A percentile compares a stretch with the other conserved stretches of the same genome.
These are phyloP conservation scores for Dactylonectria estremocensis DNA, from an alignment of 2,329 filamentous ascomycete genomes.

Conservation along the genomic window DNA sequence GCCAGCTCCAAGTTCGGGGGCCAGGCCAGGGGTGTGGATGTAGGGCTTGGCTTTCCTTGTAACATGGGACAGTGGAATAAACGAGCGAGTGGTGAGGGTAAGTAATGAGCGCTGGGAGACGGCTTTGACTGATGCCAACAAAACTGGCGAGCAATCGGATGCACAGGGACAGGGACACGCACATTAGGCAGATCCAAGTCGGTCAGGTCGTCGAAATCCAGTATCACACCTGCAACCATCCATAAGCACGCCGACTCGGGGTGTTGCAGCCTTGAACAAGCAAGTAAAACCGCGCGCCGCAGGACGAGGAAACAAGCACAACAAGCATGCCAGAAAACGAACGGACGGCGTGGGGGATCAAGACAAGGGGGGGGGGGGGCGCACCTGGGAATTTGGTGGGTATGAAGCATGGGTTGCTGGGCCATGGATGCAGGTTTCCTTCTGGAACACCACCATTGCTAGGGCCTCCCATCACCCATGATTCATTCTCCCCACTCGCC, in stretches of 20 bases:
- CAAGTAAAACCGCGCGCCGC: slow-evolving; percentile 3
- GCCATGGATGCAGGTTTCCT: slow-evolving; percentile 31
- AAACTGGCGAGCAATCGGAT: slow-evolving; percentile 14
- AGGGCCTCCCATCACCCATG: slow-evolving; percentile 26
- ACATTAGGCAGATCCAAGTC: slow-evolving; percentile 9
- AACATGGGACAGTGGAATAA: neutral
- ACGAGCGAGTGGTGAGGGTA: slow-evolving; percentile 9
- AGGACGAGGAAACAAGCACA: slow-evolving; percentile 30
- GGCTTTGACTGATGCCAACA: slow-evolving; percentile 13
- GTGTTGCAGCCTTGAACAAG: slow-evolving; percentile 5
- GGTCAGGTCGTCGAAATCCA: slow-evolving; percentile 19
- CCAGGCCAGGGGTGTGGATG: slow-evolving; percentile 10
- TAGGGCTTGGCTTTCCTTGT: slow-evolving; percentile 10
- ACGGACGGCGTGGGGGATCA: slow-evolving; percentile 30
- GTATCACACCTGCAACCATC: slow-evolving; percentile 14
- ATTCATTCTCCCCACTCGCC: slow-evolving; percentile 20
- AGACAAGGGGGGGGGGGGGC: slow-evolving; percentile 23
- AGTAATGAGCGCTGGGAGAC: slow-evolving; percentile 1
- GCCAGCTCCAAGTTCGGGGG: slow-evolving; percentile 16
- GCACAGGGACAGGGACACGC: slow-evolving; percentile 9
- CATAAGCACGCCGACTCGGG: slow-evolving; percentile 16
- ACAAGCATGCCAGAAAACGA: slow-evolving; percentile 31
- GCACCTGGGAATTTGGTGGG: slow-evolving; percentile 20
- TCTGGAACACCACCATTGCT: slow-evolving; percentile 40
- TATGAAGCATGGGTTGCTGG: slow-evolving; percentile 36